Evolutionary conservation across 2,329 filamentous ascomycete genomes (phyloP).

Genomic region (Beauveria scarabaeidicola): DNA sequence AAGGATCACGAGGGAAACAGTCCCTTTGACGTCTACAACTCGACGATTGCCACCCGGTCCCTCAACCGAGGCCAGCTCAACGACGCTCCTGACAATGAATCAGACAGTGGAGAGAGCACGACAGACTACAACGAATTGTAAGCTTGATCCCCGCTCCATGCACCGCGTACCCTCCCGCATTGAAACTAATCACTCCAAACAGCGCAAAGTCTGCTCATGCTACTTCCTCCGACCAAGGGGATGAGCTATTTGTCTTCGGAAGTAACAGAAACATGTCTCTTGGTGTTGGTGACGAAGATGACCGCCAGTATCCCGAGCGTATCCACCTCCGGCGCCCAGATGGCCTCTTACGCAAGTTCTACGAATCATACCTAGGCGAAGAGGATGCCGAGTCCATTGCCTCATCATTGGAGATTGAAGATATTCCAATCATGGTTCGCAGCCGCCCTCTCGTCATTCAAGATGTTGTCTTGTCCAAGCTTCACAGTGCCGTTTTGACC

Average conservation of each 20-base stretch:
- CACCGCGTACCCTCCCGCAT: no score
- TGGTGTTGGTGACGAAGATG: constrained; percentile 90
- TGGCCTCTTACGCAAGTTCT: constrained; percentile 65
- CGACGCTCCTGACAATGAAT: constrained; percentile 34
- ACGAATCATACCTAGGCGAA: constrained; percentile 55
- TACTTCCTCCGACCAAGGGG: constrained; percentile 39
- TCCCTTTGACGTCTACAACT: constrained; percentile 85
- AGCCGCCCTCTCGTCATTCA: constrained; percentile 67
- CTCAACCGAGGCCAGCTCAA: constrained; percentile 33
- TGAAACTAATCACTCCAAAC: background rate
- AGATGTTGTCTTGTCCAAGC: constrained; percentile 80
- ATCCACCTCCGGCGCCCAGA: constrained; percentile 69
- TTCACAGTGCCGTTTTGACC: constrained; percentile 84
- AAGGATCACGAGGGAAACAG: constrained; percentile 94
- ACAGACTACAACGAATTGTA: constrained; percentile 21
- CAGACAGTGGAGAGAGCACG: constrained; percentile 45
- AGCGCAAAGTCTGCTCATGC: background rate
- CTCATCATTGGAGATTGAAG: constrained; percentile 28
- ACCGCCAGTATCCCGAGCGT: constrained; percentile 86
- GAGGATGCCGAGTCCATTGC: constrained; percentile 25
- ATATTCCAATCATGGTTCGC: constrained; percentile 64
- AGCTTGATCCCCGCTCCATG: constrained; percentile 14
- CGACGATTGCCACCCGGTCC: constrained; percentile 74
- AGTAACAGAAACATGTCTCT: constrained; percentile 94
- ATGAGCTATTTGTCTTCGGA: constrained; percentile 88